Percentiles rank a stretch among this genome's conserved stretches.
These are phyloP conservation scores for Cercospora sojina DNA, from an alignment of 2,329 filamentous ascomycete genomes.

Conservation along the genomic window DNA sequence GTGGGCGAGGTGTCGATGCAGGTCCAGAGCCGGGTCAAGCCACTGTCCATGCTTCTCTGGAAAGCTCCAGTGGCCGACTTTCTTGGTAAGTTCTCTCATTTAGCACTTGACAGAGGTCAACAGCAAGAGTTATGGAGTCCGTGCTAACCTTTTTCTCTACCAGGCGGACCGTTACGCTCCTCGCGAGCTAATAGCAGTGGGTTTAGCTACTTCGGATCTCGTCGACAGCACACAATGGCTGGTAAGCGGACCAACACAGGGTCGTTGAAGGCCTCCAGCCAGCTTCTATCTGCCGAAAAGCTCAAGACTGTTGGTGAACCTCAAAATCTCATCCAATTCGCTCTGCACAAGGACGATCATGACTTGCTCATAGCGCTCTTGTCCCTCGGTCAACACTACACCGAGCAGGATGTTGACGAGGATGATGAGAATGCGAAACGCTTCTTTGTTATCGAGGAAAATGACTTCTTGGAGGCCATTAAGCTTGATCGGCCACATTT, in stretches of 20 bases:
- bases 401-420: conserved; percentile 24
- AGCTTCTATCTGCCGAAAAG: conserved; percentile 19
- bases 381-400: conserved; percentile 53
- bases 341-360: conserved; percentile 52
- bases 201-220: conserved; percentile 24
- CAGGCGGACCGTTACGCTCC: conserved; percentile 18
- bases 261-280: conserved; percentile 20
- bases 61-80: conserved; percentile 18
- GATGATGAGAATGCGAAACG: conserved; percentile 24
- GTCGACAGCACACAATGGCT: conserved; percentile 17
- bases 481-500: conserved; percentile 53
- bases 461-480: conserved; percentile 46
- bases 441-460: conserved; percentile 29
- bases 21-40: conserved; percentile 63
- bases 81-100: not conserved
- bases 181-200: conserved; percentile 15
- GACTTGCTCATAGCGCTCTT: conserved; percentile 58
- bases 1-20: conserved; percentile 67
- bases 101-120: not conserved
- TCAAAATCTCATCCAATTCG: conserved; percentile 35
- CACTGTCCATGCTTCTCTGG: conserved; percentile 54
- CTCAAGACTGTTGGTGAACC: conserved; percentile 19
- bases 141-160: not conserved
- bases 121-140: not conserved
- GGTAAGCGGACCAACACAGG: conserved; percentile 24